Evolutionary conservation across 768 basidiomycete species (phyloP), one percentile per base, ranked within the genome.

Genomic region (Coprinopsis sp.): DNA sequence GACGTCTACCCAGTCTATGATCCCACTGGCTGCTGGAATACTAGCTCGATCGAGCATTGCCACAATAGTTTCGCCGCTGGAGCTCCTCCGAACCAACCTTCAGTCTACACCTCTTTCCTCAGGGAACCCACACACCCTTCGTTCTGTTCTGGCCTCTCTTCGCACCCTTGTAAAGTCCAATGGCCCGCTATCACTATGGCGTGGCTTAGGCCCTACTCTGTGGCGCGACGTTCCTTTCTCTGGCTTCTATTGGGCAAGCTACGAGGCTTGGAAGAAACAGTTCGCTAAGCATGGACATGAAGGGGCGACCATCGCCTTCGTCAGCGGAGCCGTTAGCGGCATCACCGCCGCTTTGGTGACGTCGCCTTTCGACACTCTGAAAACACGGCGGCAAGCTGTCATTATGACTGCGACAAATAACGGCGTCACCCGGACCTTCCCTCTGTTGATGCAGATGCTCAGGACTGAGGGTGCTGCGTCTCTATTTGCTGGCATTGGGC

Each of bases 221-320:
- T 97, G 93, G 93, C 79, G 96, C 40, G 96, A 99, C 56, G 94
- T 98, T 5, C 95, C 96, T 0, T 99, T 99, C 62, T 92, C 90
- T 31, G 96, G 94, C 10, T 70, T 95, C 25, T 99, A 99, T 58
- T 99, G 96, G 96, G 90, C 91, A 3, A 83, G 87, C 21, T 98
- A 97, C 61, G 95, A 99, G 63, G 69, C 78, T 0, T 79, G 81
- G 67, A 97, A 96, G 68, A 68, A 71, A 16, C 55, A 63, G 13
- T 79, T 92, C 55, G 66, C 71, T 55, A 66, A 71, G 47, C 63
- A 66, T 43, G 81, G 81, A 21, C 56, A 72, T 52, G 62, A 73
- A 50, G 91, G 83, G 30, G 72, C 81, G 29, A 76, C 68, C 58
- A 74, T 90, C 34, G 83, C 92, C 2, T 97, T 98, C 62, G 64